Base-by-base conservation (phyloP, 257 asterid species). In the Petrea volubilis region DNA sequence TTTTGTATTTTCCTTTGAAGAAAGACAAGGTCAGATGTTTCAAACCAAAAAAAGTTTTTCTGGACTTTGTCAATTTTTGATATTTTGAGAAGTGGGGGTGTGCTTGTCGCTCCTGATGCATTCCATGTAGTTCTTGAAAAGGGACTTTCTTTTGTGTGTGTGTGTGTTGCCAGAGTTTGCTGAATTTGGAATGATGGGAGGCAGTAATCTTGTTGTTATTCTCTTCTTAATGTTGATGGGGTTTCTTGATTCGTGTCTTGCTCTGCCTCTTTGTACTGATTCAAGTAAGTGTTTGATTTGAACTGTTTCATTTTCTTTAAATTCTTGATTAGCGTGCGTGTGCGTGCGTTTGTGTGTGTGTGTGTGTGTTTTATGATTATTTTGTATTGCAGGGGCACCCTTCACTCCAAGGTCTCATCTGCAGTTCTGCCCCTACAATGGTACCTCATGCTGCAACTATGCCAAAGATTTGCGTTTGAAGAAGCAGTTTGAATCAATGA, bases 381-480 rank as follows among this genome's bases (percentile, higher is more conserved):
- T 34, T 51, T 57, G 59, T 61, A 55, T 46, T 78, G 38, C 66
- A 92, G 98, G 82, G 52, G 86, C 97, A 23, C 96, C 97, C 49
- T 76, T 81, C 43, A 70, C 80, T 62, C 72, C 83, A 15, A 84
- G 72, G 41, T 64, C 78, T 68, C 78, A 68, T 70, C 75, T 81
- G 72, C 82, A 78, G 47, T 90, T 92, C 73, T 92, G 98, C 66
- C 53, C 89, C 65, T 90, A 88, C 52, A 86, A 82, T 72, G 96
- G 93, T 15, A 82, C 86, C n/a, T 71, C 85, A 2, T 92, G 98
- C 87, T 92, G 98, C 82, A 76, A 73, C 65, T 43, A 81, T 23
- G 23, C 82, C 52, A 83, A 85, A 40, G 93, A 90, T 80, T 76
- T 75, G 68, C 71, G 66, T 13, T 50, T 92, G 73, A 77, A 70